Percentiles rank a stretch among this genome's conserved stretches.
These are phyloP conservation scores for Carallia pectinifolia DNA, from an alignment of 345 rosid genomes.

Conservation along the genomic window DNA sequence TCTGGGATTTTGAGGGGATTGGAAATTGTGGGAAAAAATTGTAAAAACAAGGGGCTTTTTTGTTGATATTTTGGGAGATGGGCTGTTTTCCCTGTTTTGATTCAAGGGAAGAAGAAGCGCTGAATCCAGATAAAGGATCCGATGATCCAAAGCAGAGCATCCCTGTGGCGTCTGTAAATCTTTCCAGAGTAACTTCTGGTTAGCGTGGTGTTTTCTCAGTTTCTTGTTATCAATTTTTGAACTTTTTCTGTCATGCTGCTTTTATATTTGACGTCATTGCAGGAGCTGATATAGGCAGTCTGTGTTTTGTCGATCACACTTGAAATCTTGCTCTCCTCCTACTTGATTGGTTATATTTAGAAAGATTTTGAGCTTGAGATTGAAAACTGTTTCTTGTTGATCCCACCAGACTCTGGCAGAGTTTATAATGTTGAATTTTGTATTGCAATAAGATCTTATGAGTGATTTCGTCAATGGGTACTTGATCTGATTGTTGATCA, in stretches of 20 bases:
- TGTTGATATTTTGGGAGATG: constrained; percentile 47
- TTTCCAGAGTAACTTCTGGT: constrained; percentile 81
- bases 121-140: constrained; percentile 58
- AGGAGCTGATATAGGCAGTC: constrained; percentile 49
- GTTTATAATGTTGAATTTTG: too few species aligned
- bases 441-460: too few species aligned
- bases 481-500: constrained; percentile 32
- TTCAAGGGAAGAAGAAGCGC: constrained; percentile 77
- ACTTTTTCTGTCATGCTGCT: constrained; percentile 1
- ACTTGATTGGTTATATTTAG: too few species aligned
- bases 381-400: too few species aligned
- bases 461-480: background rate
- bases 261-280: background rate
- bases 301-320: too few species aligned
- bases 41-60: too few species aligned
- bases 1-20: constrained; percentile 12
- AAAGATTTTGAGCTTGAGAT: too few species aligned
- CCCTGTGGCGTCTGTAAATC: constrained; percentile 50
- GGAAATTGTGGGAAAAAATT: constrained; percentile 1
- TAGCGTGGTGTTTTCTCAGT: constrained; percentile 6
- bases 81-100: constrained; percentile 94
- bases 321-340: too few species aligned
- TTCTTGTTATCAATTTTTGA: constrained; percentile 7
- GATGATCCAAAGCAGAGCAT: constrained; percentile 51
- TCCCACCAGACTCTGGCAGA: too few species aligned